Conservation (phyloP, 345 rosid species). For the Euclidium syriacum region DNA sequence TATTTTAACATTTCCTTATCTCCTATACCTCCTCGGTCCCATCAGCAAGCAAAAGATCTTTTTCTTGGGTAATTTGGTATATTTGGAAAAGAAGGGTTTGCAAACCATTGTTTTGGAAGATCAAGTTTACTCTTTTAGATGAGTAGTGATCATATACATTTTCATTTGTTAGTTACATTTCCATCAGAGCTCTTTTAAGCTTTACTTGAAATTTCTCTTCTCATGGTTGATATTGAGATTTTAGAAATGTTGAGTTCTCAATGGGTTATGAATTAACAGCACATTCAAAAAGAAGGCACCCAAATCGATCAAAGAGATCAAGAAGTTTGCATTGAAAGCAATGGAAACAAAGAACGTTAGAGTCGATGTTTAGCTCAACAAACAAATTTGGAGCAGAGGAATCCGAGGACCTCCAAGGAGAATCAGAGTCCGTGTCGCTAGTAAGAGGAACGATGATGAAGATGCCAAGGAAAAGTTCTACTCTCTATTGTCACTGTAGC, state of each 20-base stretch:
- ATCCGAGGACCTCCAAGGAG: slow-evolving; percentile 57
- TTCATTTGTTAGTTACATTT: too few relatives aligned
- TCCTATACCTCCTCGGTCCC: too few relatives aligned
- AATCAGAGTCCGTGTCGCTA: slow-evolving; percentile 49
- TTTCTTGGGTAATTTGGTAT: too few relatives aligned
- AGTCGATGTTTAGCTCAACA: slow-evolving; percentile 59
- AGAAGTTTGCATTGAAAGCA: slow-evolving; percentile 52
- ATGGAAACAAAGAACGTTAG: slow-evolving; percentile 64
- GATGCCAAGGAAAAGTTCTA: slow-evolving; percentile 60
- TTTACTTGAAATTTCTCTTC: neutral
- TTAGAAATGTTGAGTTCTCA: neutral
- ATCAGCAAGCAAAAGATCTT: too few relatives aligned
- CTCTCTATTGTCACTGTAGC: slow-evolving; percentile 57
- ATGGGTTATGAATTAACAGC: slow-evolving; percentile 18
- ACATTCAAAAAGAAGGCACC: slow-evolving; percentile 71
- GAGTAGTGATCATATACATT: neutral
- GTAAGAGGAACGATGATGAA: slow-evolving; percentile 57
- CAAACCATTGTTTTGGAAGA: too few relatives aligned
- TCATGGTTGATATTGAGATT: neutral
- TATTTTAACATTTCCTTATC: too few relatives aligned
- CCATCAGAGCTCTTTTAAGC: too few relatives aligned
- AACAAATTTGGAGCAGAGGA: slow-evolving; percentile 61
- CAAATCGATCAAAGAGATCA: slow-evolving; percentile 54
- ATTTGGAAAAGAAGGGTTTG: too few relatives aligned
- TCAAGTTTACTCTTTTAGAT: neutral